Conservation (phyloP, 352 stramenopile species). For the Globisporangium perplexum region DNA sequence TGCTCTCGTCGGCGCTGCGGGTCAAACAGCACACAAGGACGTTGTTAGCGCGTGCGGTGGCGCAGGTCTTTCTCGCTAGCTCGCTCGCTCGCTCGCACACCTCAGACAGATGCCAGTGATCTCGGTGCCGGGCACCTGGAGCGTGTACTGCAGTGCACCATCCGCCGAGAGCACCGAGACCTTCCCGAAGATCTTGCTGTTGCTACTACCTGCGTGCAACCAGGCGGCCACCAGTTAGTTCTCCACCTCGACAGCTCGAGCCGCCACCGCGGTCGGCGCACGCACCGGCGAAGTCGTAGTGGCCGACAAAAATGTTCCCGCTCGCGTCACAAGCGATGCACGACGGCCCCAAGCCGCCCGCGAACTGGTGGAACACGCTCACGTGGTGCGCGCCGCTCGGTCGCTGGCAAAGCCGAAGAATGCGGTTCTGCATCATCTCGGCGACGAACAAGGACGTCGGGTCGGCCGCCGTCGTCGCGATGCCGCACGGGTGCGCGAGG, state of each 20-base stretch:
- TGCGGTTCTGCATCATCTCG: conserved; percentile 78
- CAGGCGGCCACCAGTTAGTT: not conserved
- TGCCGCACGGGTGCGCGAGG: conserved; percentile 76
- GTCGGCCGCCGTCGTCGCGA: conserved; percentile 30
- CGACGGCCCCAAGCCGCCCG: conserved; percentile 71
- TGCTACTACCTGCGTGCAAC: conserved; percentile 14
- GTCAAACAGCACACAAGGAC: not conserved
- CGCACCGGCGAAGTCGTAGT: conserved; percentile 80
- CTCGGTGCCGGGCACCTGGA: conserved; percentile 55
- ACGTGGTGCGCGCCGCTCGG: conserved; percentile 64
- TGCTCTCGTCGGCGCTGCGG: conserved; percentile 38
- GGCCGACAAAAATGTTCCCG: conserved; percentile 69
- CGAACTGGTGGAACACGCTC: conserved; percentile 83
- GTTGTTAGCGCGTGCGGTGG: not conserved
- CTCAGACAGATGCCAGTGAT: conserved; percentile 77
- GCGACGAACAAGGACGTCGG: conserved; percentile 54
- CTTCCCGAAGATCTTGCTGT: conserved; percentile 32
- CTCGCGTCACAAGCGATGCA: conserved; percentile 57
- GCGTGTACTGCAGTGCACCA: conserved; percentile 38
- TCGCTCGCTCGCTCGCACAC: conserved; percentile 15
- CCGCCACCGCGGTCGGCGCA: not conserved
- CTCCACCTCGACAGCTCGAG: not conserved
- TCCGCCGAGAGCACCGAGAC: conserved; percentile 59
- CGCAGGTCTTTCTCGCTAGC: no score
- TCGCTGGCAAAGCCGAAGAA: conserved; percentile 61